Conservation (phyloP, 495 filamentous ascomycete genomes). For the Paragyromitra xinjiangensis region DNA sequence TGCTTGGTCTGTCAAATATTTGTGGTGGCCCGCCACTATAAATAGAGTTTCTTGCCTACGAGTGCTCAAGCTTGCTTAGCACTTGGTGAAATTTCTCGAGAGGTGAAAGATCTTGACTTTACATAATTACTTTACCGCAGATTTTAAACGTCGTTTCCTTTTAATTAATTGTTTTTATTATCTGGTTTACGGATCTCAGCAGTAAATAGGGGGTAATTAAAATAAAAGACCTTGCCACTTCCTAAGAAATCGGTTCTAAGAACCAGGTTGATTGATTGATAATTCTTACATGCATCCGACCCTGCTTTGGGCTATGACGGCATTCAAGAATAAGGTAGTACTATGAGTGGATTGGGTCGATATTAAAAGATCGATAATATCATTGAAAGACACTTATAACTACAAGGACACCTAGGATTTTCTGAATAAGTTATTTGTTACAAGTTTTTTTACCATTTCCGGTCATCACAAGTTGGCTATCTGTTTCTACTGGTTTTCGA, state of each 20-base stretch:
- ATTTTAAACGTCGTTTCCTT: neutral
- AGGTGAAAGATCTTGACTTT: neutral
- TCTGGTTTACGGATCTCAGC: neutral
- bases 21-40: neutral
- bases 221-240: neutral
- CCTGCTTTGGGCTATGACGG: no score
- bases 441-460: neutral
- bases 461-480: neutral
- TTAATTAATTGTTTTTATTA: neutral
- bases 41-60: neutral
- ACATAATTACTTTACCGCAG: neutral
- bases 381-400: neutral
- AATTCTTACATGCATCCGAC: no score
- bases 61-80: neutral
- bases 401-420: neutral
- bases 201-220: neutral
- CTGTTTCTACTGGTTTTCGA: neutral
- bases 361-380: neutral
- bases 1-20: neutral
- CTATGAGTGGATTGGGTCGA: neutral
- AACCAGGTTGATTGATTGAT: no score
- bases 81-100: neutral
- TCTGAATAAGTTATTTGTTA: neutral
- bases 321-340: no score
- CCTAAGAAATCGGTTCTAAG: neutral